A percentile compares a stretch with the other conserved stretches of the same genome.
Evolutionary conservation across 208 protist species (phyloP).

Genomic region (Trypanosoma boissoni): DNA sequence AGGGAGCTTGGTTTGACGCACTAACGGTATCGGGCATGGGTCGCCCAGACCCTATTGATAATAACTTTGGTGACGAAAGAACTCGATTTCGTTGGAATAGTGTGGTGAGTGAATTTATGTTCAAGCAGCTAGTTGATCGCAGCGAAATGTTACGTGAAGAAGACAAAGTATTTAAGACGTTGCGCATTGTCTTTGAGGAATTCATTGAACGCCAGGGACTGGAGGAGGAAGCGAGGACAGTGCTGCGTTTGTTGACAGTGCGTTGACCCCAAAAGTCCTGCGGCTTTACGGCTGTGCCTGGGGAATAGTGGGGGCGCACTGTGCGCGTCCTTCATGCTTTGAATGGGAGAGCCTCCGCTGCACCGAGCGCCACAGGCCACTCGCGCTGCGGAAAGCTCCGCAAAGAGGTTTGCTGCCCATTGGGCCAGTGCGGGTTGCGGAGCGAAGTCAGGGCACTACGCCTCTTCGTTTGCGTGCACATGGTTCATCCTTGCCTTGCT

Average conservation of each 20-base stretch:
- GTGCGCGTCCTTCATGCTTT: neutral
- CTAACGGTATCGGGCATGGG: too few species aligned
- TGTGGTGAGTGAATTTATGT: constrained; percentile 6
- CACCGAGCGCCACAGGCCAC: constrained; percentile 16
- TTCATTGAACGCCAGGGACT: neutral
- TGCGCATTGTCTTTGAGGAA: constrained; percentile 12
- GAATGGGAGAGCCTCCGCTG: constrained; percentile 9
- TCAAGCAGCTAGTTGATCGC: neutral
- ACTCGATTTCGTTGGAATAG: too few species aligned
- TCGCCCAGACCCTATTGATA: too few species aligned
- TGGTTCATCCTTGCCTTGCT: neutral
- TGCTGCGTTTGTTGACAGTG: constrained; percentile 7
- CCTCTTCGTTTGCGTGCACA: neutral
- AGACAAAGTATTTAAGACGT: neutral
- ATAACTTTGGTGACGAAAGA: too few species aligned
- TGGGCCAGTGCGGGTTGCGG: constrained; percentile 2
- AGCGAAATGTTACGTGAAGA: constrained; percentile 6
- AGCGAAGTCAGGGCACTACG: neutral
- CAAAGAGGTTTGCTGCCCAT: constrained; percentile 12
- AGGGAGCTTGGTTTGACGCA: too few species aligned
- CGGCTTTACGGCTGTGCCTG: constrained; percentile 19
- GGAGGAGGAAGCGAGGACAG: constrained; percentile 1
- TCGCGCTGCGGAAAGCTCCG: neutral
- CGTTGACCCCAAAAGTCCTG: constrained; percentile 18
- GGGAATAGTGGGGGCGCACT: constrained; percentile 4